A percentile compares a stretch with the other conserved stretches of the same genome.
phyloP scores from a whole-genome alignment of 129 eudicot genomes.

The Helianthus tuberosus region DNA sequence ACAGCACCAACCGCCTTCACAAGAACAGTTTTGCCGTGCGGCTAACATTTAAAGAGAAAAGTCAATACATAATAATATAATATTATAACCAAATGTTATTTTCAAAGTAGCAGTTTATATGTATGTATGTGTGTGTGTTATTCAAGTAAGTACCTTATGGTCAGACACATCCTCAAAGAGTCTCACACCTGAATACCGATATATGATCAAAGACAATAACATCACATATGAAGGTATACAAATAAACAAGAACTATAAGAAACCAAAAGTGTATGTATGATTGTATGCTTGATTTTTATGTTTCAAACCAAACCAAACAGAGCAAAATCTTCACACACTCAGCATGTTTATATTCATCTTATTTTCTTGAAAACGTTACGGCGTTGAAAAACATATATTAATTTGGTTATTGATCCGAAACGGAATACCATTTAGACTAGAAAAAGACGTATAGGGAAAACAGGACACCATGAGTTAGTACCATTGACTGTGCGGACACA shows the following conservation, averaged over 20 bases:
- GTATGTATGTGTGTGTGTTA: background rate
- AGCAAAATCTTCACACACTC: background rate
- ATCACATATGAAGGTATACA: conserved; percentile 10
- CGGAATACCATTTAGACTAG: background rate
- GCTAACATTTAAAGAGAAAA: conserved; percentile 19
- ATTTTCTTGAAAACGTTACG: background rate
- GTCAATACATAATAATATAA: background rate
- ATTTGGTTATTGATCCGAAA: background rate
- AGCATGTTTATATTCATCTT: background rate
- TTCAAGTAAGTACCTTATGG: conserved; percentile 56
- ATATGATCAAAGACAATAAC: conserved; percentile 13
- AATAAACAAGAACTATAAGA: background rate
- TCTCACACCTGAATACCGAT: conserved; percentile 74
- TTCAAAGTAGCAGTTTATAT: background rate
- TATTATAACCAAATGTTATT: background rate
- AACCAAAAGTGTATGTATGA: background rate
- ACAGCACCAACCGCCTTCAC: conserved; percentile 96
- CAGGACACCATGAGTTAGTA: conserved; percentile 23
- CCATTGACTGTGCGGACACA: conserved; percentile 85
- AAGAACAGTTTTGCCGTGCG: conserved; percentile 74
- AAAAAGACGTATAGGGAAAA: background rate
- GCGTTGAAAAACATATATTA: background rate
- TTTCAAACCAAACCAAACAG: background rate
- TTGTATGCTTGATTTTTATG: background rate
- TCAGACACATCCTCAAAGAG: conserved; percentile 81